Conservation (phyloP, 495 filamentous ascomycete species). For the Aspergillus egyptiacus region DNA sequence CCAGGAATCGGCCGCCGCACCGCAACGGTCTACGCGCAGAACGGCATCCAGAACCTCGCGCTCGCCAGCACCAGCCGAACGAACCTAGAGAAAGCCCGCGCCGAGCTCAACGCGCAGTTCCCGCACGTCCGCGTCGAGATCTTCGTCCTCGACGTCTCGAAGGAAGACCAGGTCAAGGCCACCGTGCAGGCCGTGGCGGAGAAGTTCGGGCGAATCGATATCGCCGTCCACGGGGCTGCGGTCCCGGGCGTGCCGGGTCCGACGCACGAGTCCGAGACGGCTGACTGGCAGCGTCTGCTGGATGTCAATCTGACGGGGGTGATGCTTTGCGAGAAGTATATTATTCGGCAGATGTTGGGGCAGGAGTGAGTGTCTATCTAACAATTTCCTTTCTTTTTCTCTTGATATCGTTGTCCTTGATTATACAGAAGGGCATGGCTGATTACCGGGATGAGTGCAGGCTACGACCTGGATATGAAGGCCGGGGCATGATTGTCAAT, state of each 20-base stretch:
- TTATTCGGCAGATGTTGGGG: slow-evolving; percentile 45
- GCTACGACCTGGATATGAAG: slow-evolving; percentile 14
- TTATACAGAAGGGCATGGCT: too few species aligned
- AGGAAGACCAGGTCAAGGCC: slow-evolving; percentile 18
- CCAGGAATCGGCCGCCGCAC: slow-evolving; percentile 26
- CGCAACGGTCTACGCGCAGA: slow-evolving; percentile 19
- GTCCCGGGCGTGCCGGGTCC: slow-evolving; percentile 16
- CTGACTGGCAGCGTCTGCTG: slow-evolving; percentile 38
- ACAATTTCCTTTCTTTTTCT: not conserved
- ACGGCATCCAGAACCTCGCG: slow-evolving; percentile 20
- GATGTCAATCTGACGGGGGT: slow-evolving; percentile 44
- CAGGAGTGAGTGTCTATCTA: slow-evolving; percentile 30
- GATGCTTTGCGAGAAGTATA: slow-evolving; percentile 41
- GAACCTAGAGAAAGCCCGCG: slow-evolving; percentile 10
- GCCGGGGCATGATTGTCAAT: slow-evolving; percentile 29
- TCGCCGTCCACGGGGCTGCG: slow-evolving; percentile 47
- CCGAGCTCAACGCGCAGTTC: slow-evolving; percentile 10
- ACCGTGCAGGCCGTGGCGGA: slow-evolving; percentile 16
- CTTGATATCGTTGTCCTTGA: not conserved
- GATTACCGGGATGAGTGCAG: too few species aligned
- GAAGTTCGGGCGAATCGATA: slow-evolving; percentile 44
- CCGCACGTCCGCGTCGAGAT: slow-evolving; percentile 13
- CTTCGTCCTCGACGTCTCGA: slow-evolving; percentile 18
- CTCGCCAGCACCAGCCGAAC: slow-evolving; percentile 22
- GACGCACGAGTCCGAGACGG: slow-evolving; percentile 28